Evolutionary conservation across 2,329 filamentous ascomycete genomes (phyloP), one percentile per base, ranked within the genome.

Genomic region (Botrytis galanthina): DNA sequence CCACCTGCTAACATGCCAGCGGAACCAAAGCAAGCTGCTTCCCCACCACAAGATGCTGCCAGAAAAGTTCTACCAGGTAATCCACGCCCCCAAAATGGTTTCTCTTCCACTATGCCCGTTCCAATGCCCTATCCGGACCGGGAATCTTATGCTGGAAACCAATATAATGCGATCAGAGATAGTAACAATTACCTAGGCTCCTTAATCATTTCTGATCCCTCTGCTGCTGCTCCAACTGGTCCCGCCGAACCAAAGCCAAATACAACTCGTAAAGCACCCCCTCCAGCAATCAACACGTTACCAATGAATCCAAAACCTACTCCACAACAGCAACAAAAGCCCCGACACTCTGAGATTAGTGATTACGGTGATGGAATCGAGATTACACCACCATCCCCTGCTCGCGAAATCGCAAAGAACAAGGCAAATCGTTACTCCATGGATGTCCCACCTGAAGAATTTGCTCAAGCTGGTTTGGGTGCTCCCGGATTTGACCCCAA

Each of bases 401-500:
- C 69, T 82, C 85, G 73, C 63, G 73, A 73, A 20, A 66, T 37
- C 18, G 10, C 70, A 37, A 75, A 79, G 3, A 67, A 67, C 14
- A 76, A 76, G 51, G 76, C 76, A n/a, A 79, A 80, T 63, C 77
- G 80, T 62, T 81, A 81, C 73, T 81, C 80, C 6, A 81, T 81
- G 79, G 80, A 81, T 76, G 79, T 79, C 29, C 79, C 80, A 54
- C 80, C 81, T 9, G 80, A 81, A 70, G 78, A 82, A 60, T 82
- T 80, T 64, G 81, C 80, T 70, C 78, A 83, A 61, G 80, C 79
- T 81, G 82, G 82, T 48, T 83, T 92, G 10, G 86, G 84, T 69
- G 86, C 91, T 64, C 89, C 90, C 2, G 84, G 84, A 26, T 84
- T 86, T 74, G 84, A 88, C 74, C 85, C 83, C 78, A 87, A 87